Percentiles rank a stretch among this genome's conserved stretches.
These are phyloP conservation scores for Eimeria acervulina DNA, from an alignment of 169 alveolate species.

Conservation along the genomic window DNA sequence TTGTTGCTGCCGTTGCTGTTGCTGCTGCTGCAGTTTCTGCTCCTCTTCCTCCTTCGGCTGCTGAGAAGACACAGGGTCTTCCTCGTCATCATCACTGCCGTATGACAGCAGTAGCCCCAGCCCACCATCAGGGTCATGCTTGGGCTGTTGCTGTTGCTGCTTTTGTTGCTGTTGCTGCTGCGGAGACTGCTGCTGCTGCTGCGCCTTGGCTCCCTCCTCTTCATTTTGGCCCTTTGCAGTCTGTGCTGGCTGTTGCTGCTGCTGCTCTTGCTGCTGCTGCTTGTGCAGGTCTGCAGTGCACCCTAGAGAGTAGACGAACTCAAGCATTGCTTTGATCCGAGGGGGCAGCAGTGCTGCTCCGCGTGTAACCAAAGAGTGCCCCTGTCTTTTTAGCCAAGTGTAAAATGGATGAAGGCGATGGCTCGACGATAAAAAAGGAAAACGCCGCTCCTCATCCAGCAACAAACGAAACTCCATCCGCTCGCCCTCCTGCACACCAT, in stretches of 20 bases:
- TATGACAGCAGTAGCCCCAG: conserved; percentile 61
- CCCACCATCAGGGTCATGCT: conserved; percentile 64
- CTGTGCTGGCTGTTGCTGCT: neutral
- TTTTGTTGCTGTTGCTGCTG: neutral
- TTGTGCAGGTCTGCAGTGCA: neutral
- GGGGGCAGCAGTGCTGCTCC: conserved; percentile 62
- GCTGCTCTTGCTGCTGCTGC: conserved; percentile 34
- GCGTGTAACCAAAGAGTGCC: conserved; percentile 49
- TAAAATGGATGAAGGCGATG: conserved; percentile 82
- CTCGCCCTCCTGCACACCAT: conserved; percentile 73
- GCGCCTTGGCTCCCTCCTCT: neutral
- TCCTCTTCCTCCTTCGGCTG: conserved; percentile 27
- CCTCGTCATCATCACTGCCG: conserved; percentile 65
- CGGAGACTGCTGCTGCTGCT: neutral
- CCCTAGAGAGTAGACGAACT: conserved; percentile 11
- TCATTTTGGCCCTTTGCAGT: neutral
- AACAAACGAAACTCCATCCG: conserved; percentile 83
- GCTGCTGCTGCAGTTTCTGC: neutral
- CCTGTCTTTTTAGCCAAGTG: conserved; percentile 59
- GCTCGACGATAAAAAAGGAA: conserved; percentile 63
- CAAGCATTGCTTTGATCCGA: conserved; percentile 30
- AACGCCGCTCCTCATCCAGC: conserved; percentile 63
- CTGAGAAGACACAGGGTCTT: conserved; percentile 1
- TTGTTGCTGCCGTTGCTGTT: neutral
- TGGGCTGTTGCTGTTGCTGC: conserved; percentile 46